Evolutionary conservation across 306 rosid genomes (phyloP).

Genomic region (Arachis hypogaea): DNA sequence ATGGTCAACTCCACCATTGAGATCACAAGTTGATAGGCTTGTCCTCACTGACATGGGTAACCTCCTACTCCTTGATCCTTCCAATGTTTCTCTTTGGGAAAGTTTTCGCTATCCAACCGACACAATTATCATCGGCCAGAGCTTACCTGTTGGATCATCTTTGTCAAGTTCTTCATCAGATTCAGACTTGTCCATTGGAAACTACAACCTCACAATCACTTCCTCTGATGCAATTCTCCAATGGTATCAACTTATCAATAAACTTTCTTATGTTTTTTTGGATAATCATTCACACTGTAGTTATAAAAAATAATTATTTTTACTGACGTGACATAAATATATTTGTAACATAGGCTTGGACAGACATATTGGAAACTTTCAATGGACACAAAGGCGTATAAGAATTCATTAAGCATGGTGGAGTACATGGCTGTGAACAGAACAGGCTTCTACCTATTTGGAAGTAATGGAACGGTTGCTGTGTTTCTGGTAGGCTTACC

Average conservation of each 20-base stretch:
- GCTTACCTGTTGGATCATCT: slow-evolving; percentile 53
- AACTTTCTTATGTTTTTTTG: no score
- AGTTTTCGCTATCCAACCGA: slow-evolving; percentile 85
- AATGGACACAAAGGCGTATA: slow-evolving; percentile 48
- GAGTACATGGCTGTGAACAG: slow-evolving; percentile 63
- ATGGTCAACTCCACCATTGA: slow-evolving; percentile 80
- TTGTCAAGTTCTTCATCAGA: slow-evolving; percentile 54
- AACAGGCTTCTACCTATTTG: slow-evolving; percentile 69
- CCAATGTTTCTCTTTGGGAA: slow-evolving; percentile 84
- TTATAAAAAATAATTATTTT: no score
- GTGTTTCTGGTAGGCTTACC: slow-evolving; percentile 58
- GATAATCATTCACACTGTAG: no score
- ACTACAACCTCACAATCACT: slow-evolving; percentile 52
- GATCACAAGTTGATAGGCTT: slow-evolving; percentile 53
- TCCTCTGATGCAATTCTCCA: slow-evolving; percentile 67
- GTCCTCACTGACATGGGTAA: slow-evolving; percentile 74
- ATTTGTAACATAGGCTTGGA: slow-evolving; percentile 12
- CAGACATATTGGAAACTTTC: slow-evolving; percentile 88
- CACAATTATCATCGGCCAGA: slow-evolving; percentile 80
- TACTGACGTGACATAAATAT: no score
- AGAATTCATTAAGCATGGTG: slow-evolving; percentile 46
- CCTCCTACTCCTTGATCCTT: slow-evolving; percentile 66
- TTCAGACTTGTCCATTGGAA: slow-evolving; percentile 61
- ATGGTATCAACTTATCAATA: slow-evolving; percentile 45
- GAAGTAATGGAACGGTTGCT: slow-evolving; percentile 49